Base-by-base conservation (phyloP, 495 filamentous ascomycete genomes). In the Aspergillus conjunctus region DNA sequence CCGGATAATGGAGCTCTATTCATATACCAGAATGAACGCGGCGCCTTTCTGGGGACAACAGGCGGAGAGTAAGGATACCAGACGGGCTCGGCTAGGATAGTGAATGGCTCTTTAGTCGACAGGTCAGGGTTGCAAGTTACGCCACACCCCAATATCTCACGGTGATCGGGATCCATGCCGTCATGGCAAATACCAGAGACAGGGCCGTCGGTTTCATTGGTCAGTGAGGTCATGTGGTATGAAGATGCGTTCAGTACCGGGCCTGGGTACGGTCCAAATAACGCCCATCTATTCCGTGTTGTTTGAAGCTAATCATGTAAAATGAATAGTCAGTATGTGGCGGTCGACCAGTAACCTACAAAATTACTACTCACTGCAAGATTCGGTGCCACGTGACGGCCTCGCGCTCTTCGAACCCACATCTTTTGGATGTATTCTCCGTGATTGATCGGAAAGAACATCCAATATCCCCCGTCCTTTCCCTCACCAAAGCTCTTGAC, bases 141-240 rank as follows among this genome's bases (percentile, higher is more conserved):
- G 5, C 44, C 44, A 21, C 21, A 48, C 10, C 44, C 44, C n/a
- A 17, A 48, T 48, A 48, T 48, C 18, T 22, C n/a, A 1, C 17
- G 4, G 17, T 48, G n/a, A 21, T 48, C 44, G 8, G 44, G 44
- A 11, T 48, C 44, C 44, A 48, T 21, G 3, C 44, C 44, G 12
- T 48, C 44, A 48, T 48, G 44, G 18, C 44, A 48, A 5, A 48
- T 18, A 10, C 44, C 44, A 48, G 44, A 48, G 44, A 48, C 44
- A 21, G 44, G 44, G 44, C 44, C 44, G 18, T 9, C 44, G 20
- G n/a, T 48, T 22, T 10, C 18, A 18, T 11, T 21, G 1, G 44
- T 48, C 10, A 48, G 5, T 48, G 44, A 48, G 44, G 10, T 21
- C 44, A 48, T 48, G 4, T 21, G 17, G 10, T 48, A 48, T 22